These are phyloP conservation scores for Deuterostichococcus epilithicus DNA, from an alignment of 139 green algal genomes.

Conservation along the genomic window DNA sequence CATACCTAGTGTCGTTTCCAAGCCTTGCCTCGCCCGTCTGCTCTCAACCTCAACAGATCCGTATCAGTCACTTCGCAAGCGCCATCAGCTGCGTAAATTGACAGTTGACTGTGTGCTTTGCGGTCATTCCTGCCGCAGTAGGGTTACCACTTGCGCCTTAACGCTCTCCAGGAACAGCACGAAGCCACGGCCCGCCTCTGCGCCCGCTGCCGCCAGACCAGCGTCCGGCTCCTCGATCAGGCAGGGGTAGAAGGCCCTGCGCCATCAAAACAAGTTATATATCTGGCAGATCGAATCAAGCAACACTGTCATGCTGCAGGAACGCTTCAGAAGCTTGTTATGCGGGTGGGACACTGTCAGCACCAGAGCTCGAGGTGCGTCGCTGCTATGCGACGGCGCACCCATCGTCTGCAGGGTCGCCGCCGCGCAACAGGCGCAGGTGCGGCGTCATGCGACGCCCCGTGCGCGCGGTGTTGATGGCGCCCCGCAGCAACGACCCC, in stretches of 20 bases:
- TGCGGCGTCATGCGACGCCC: slow-evolving; percentile 55
- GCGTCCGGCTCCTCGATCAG: slow-evolving; percentile 23
- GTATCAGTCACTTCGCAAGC: too few species aligned
- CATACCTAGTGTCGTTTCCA: too few species aligned
- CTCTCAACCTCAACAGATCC: too few species aligned
- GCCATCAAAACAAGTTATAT: not conserved
- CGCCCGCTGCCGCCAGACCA: not conserved
- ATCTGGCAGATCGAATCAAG: not conserved
- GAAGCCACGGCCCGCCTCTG: slow-evolving; percentile 28
- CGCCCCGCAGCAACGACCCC: slow-evolving; percentile 34
- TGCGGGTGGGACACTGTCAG: not conserved
- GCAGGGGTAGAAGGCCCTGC: not conserved
- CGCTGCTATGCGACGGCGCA: not conserved
- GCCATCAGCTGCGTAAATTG: too few species aligned
- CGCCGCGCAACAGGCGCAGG: slow-evolving; percentile 49
- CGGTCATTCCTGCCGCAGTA: not conserved
- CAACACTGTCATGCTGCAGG: not conserved
- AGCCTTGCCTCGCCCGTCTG: too few species aligned
- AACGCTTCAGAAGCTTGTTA: slow-evolving; percentile 2
- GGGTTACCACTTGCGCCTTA: slow-evolving; percentile 19
- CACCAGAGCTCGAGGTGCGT: not conserved
- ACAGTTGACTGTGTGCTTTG: too few species aligned
- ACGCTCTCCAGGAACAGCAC: slow-evolving; percentile 50
- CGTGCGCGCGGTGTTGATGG: slow-evolving; percentile 42
- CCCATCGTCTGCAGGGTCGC: slow-evolving; percentile 4